phyloP scores from a whole-genome alignment of 148 eudicot genomes.

The Diospyros kaki region DNA sequence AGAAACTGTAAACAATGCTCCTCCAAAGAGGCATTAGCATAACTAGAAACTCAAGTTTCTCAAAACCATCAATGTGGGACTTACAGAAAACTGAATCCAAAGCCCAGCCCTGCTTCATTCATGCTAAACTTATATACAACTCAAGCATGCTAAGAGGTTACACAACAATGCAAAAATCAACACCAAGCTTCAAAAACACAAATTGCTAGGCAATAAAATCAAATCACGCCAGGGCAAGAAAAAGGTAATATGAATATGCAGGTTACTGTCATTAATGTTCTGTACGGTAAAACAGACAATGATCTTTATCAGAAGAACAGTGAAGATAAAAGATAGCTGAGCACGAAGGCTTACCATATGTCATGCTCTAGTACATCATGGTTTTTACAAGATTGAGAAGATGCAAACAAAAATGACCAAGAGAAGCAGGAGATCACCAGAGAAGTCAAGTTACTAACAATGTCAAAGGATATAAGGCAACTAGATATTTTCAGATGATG shows the following conservation, averaged over 20 bases:
- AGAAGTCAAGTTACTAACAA: conserved; percentile 2
- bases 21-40: not conserved
- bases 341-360: not conserved
- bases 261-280: not conserved
- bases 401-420: too few relatives aligned
- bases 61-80: not conserved
- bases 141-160: not conserved
- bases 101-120: not conserved
- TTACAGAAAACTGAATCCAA: not conserved
- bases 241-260: too few relatives aligned
- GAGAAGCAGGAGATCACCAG: not conserved
- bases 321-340: not conserved
- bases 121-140: not conserved
- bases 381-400: not conserved
- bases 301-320: not conserved
- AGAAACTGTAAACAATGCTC: not conserved
- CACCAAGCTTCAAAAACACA: not conserved
- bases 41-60: not conserved
- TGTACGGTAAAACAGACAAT: not conserved
- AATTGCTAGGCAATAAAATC: not conserved
- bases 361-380: not conserved
- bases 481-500: not conserved
- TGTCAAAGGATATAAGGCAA: conserved; percentile 2
- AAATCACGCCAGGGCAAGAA: not conserved
- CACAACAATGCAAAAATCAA: not conserved